A percentile compares a stretch with the other conserved stretches of the same genome.
Evolutionary conservation across 306 rosid species (phyloP).

Genomic region (Pterocarpus macrocarpus): DNA sequence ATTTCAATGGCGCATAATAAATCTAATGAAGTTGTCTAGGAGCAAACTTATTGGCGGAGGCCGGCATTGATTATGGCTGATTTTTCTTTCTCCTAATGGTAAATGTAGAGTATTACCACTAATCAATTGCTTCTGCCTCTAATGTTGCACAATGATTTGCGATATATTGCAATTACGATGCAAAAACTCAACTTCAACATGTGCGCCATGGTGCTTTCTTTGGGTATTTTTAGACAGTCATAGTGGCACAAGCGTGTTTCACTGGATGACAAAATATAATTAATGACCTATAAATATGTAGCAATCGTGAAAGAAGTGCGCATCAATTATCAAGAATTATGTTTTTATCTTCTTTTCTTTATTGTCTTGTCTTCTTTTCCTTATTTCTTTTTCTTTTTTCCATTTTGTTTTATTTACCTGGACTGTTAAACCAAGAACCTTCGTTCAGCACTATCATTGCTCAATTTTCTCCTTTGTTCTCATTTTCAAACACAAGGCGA

Average conservation of each 20-base stretch:
- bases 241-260: not conserved
- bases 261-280: not conserved
- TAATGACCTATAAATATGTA: slow-evolving; percentile 7
- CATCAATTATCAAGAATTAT: not conserved
- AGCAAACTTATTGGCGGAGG: not conserved
- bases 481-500: not conserved
- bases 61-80: not conserved
- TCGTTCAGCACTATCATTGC: not conserved
- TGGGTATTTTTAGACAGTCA: not conserved
- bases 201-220: too few relatives aligned
- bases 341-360: not conserved
- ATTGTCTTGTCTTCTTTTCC: not conserved
- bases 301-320: not conserved
- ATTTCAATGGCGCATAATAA: not conserved
- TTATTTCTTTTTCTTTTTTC: not conserved
- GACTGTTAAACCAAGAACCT: not conserved
- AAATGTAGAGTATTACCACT: not conserved
- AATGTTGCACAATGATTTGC: not conserved
- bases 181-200: too few relatives aligned
- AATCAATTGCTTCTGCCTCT: not conserved
- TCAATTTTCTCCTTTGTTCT: slow-evolving; percentile 9
- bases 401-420: not conserved
- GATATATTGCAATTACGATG: not conserved
- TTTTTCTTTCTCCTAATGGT: not conserved
- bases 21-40: slow-evolving; percentile 1